Evolutionary conservation across 2,329 filamentous ascomycete species (phyloP).

Genomic region (Chalaropsis thielavioides): DNA sequence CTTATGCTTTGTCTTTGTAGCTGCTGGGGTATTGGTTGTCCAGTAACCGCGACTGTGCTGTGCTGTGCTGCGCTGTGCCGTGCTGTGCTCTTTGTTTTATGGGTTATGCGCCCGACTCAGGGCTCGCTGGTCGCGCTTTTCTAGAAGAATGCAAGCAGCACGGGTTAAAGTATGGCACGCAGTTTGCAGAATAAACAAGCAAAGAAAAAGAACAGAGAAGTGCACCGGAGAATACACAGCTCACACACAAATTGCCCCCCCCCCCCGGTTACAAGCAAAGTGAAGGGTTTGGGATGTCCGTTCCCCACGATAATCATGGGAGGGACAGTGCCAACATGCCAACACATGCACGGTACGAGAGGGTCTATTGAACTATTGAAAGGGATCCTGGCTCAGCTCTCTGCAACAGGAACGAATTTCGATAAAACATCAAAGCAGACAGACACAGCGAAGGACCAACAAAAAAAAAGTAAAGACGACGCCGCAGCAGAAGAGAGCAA

Average conservation of each 20-base stretch:
- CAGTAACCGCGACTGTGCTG: neutral
- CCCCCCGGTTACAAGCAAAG: too few relatives aligned
- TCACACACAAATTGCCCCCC: too few relatives aligned
- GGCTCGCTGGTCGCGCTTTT: too few relatives aligned
- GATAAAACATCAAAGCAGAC: conserved; percentile 7
- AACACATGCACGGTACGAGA: neutral
- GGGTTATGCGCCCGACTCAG: too few relatives aligned
- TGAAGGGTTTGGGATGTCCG: neutral
- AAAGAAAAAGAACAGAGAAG: neutral
- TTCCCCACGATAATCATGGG: neutral
- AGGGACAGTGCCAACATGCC: neutral
- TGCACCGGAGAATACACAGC: too few relatives aligned
- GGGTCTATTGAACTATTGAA: neutral
- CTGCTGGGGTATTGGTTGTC: neutral
- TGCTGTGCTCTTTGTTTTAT: neutral
- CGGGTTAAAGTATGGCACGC: neutral
- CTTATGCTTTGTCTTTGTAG: neutral
- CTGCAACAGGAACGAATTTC: conserved; percentile 4
- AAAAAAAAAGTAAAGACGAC: neutral
- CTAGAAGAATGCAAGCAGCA: neutral
- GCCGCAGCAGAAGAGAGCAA: too few relatives aligned
- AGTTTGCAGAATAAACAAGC: neutral
- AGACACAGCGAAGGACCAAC: neutral
- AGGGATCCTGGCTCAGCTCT: conserved; percentile 3
- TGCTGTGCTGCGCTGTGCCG: neutral